Conservation (phyloP, 176 grass and related monocot genomes). For the Raddia distichophylla region DNA sequence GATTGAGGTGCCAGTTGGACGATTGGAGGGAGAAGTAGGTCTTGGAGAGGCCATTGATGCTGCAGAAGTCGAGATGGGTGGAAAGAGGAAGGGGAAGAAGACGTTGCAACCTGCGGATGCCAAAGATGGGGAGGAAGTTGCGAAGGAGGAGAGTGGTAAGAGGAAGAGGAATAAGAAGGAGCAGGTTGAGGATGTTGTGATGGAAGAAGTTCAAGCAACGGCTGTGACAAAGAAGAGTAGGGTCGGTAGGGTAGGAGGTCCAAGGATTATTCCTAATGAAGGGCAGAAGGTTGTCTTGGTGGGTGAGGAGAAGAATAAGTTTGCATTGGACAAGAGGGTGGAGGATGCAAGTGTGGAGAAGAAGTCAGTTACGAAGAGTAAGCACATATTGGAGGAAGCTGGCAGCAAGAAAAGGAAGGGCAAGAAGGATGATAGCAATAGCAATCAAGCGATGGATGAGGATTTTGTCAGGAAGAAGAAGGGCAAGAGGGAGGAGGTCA, state of each 20-base stretch:
- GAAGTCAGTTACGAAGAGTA: constrained; percentile 40
- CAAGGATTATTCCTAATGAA: constrained; percentile 8
- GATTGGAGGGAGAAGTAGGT: constrained; percentile 24
- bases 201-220: constrained; percentile 29
- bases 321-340: constrained; percentile 27
- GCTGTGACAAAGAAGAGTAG: constrained; percentile 42
- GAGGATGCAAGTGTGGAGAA: constrained; percentile 7
- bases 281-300: constrained; percentile 22
- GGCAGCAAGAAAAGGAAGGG: constrained; percentile 36
- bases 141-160: constrained; percentile 23
- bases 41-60: constrained; percentile 42
- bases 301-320: constrained; percentile 35
- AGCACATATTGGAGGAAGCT: constrained; percentile 18
- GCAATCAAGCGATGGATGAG: neutral
- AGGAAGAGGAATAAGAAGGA: constrained; percentile 52
- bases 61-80: neutral
- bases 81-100: constrained; percentile 24
- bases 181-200: constrained; percentile 24
- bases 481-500: constrained; percentile 12
- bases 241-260: constrained; percentile 10
- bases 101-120: neutral
- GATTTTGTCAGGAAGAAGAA: constrained; percentile 31
- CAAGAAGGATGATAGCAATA: constrained; percentile 1
- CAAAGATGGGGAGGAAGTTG: neutral
- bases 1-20: constrained; percentile 50